Conservation (phyloP, 2,329 filamentous ascomycete genomes). For the Aspergillus unguis region DNA sequence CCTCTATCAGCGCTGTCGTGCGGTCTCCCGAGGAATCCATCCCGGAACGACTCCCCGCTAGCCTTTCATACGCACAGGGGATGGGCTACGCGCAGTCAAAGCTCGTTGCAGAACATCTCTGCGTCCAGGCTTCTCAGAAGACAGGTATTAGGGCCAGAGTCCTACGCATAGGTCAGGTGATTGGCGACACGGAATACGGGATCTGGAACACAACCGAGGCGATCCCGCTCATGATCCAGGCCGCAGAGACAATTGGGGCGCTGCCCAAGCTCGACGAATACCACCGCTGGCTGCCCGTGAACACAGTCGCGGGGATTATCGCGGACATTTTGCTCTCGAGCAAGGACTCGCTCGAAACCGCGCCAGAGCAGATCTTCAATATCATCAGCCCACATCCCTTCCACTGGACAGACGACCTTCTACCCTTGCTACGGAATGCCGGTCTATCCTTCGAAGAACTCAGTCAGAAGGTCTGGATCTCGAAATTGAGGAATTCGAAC, state of each 20-base stretch:
- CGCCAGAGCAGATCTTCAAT: constrained; percentile 44
- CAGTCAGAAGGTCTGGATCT: constrained; percentile 27
- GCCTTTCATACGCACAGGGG: constrained; percentile 35
- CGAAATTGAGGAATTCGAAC: constrained; percentile 44
- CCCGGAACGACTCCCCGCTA: constrained; percentile 34
- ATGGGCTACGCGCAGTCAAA: constrained; percentile 46
- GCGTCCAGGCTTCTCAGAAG: constrained; percentile 20
- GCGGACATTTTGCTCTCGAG: constrained; percentile 26
- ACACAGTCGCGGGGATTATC: constrained; percentile 39
- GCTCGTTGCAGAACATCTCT: constrained; percentile 34
- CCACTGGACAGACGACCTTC: constrained; percentile 52
- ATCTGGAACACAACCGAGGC: constrained; percentile 34
- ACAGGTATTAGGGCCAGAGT: constrained; percentile 21
- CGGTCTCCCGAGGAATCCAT: constrained; percentile 27
- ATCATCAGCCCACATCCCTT: constrained; percentile 52
- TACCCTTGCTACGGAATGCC: constrained; percentile 51
- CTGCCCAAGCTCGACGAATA: constrained; percentile 48
- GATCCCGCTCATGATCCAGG: constrained; percentile 52
- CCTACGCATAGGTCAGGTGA: constrained; percentile 36
- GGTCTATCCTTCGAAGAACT: constrained; percentile 37
- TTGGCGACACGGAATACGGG: constrained; percentile 28
- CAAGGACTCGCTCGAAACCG: not conserved
- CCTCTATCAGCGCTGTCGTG: constrained; percentile 47
- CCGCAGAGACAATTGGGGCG: constrained; percentile 42
- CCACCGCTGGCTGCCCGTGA: constrained; percentile 46